Percentiles rank a stretch among this genome's conserved stretches.
Conservation (phyloP, 1,284 basidiomycete species). For the Psilocybe mexicana region DNA sequence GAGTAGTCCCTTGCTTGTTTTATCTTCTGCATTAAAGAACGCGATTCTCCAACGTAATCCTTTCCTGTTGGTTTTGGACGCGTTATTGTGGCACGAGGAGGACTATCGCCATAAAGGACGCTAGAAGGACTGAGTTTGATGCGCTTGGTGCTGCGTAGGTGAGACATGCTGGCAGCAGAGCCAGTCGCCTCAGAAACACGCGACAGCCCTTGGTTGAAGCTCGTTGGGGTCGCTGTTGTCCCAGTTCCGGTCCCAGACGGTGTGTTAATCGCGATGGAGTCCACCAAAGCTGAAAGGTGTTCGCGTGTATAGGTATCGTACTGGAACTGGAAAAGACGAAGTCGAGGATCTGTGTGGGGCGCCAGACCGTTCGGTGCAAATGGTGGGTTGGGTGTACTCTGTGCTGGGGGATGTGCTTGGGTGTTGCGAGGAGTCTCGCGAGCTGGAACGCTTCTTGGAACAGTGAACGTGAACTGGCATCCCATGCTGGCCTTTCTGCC, state of each 20-base stretch:
- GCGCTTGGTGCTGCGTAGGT: slow-evolving; percentile 72
- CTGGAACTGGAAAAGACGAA: slow-evolving; percentile 86
- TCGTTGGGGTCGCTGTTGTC: slow-evolving; percentile 45
- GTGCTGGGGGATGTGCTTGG: slow-evolving; percentile 37
- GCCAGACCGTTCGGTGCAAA: slow-evolving; percentile 32
- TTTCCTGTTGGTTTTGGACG: slow-evolving; percentile 47
- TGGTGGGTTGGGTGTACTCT: slow-evolving; percentile 57
- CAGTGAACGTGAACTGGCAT: slow-evolving; percentile 77
- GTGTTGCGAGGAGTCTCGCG: slow-evolving; percentile 28
- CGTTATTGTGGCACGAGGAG: slow-evolving; percentile 47
- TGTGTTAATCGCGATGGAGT: slow-evolving; percentile 82
- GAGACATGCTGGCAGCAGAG: slow-evolving; percentile 40
- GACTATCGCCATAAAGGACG: slow-evolving; percentile 52
- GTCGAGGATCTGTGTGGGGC: slow-evolving; percentile 66
- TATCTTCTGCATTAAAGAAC: slow-evolving; percentile 73
- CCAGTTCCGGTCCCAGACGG: slow-evolving; percentile 50
- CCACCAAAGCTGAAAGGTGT: slow-evolving; percentile 88
- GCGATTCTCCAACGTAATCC: slow-evolving; percentile 74
- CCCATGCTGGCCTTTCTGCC: slow-evolving; percentile 41
- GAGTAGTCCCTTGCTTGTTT: slow-evolving; percentile 74
- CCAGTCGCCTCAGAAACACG: slow-evolving; percentile 42
- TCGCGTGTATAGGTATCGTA: slow-evolving; percentile 94
- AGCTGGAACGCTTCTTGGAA: slow-evolving; percentile 45
- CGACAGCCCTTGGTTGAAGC: slow-evolving; percentile 42
- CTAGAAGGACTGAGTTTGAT: slow-evolving; percentile 65